These are phyloP conservation scores for Coprinopsis sp. DNA, from an alignment of 768 basidiomycete species.

Conservation along the genomic window DNA sequence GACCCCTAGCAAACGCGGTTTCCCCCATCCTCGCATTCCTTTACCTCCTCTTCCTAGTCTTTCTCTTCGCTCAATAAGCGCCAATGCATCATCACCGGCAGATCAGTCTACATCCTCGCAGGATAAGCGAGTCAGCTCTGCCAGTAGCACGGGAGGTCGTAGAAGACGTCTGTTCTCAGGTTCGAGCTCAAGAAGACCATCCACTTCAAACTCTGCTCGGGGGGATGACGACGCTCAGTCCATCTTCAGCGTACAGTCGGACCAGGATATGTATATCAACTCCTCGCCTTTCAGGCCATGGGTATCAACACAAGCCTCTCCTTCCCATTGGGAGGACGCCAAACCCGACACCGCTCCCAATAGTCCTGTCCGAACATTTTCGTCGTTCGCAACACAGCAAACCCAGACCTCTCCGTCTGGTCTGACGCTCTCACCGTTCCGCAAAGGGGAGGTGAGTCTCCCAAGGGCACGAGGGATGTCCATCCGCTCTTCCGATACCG, in stretches of 20 bases:
- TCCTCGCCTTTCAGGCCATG: slow-evolving; percentile 19
- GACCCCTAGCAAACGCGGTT: slow-evolving; percentile 51
- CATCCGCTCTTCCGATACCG: slow-evolving; percentile 36
- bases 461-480: slow-evolving; percentile 32
- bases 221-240: slow-evolving; percentile 51
- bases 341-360: slow-evolving; percentile 30
- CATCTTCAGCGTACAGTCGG: slow-evolving; percentile 47
- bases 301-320: slow-evolving; percentile 19
- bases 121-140: slow-evolving; percentile 26
- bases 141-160: slow-evolving; percentile 21
- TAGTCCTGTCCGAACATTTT: slow-evolving; percentile 32
- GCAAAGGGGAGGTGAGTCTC: slow-evolving; percentile 18
- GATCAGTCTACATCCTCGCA: slow-evolving; percentile 18
- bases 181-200: slow-evolving; percentile 47
- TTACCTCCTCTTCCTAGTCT: slow-evolving; percentile 47
- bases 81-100: slow-evolving; percentile 15
- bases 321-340: slow-evolving; percentile 49
- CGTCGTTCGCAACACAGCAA: slow-evolving; percentile 55
- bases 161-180: slow-evolving; percentile 63
- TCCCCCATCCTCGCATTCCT: slow-evolving; percentile 52
- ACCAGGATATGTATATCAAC: slow-evolving; percentile 29
- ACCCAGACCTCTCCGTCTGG: slow-evolving; percentile 68
- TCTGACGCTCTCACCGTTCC: slow-evolving; percentile 41
- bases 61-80: slow-evolving; percentile 29
- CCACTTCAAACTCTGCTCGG: slow-evolving; percentile 39